Evolutionary conservation across 768 basidiomycete genomes (phyloP).

Genomic region (Naganishia onofrii): DNA sequence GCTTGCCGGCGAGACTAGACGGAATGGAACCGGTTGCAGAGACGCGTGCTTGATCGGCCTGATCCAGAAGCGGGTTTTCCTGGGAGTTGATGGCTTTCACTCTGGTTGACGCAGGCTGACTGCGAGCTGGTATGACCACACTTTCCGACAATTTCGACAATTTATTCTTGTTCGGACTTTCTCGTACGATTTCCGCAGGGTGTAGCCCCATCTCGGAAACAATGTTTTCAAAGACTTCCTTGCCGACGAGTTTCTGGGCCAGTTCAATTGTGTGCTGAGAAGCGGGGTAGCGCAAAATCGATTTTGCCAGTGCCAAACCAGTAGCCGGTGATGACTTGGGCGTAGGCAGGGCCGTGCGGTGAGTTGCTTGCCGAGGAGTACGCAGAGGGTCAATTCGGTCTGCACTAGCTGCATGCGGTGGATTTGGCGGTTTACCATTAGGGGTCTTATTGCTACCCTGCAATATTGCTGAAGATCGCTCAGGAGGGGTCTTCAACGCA

Average conservation of each 20-base stretch:
- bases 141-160: slow-evolving; percentile 8
- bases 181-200: slow-evolving; percentile 4
- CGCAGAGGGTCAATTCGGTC: slow-evolving; percentile 17
- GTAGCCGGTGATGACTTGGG: slow-evolving; percentile 31
- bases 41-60: slow-evolving; percentile 15
- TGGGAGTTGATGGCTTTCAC: slow-evolving; percentile 2
- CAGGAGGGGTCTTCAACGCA: slow-evolving; percentile 8
- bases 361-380: slow-evolving; percentile 22
- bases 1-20: background rate
- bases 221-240: slow-evolving; percentile 31
- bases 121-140: background rate
- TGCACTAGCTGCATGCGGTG: background rate
- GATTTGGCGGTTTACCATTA: background rate
- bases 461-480: slow-evolving; percentile 16
- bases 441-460: background rate
- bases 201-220: slow-evolving; percentile 31
- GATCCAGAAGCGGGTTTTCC: slow-evolving; percentile 15
- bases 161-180: slow-evolving; percentile 15
- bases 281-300: slow-evolving; percentile 28
- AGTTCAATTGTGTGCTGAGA: slow-evolving; percentile 30
- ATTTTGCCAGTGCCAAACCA: slow-evolving; percentile 24
- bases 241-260: slow-evolving; percentile 33
- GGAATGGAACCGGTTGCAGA: background rate
- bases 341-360: slow-evolving; percentile 1
- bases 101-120: background rate